Conservation (phyloP, 116 monocot species). For the Dioscorea cayenensis region DNA sequence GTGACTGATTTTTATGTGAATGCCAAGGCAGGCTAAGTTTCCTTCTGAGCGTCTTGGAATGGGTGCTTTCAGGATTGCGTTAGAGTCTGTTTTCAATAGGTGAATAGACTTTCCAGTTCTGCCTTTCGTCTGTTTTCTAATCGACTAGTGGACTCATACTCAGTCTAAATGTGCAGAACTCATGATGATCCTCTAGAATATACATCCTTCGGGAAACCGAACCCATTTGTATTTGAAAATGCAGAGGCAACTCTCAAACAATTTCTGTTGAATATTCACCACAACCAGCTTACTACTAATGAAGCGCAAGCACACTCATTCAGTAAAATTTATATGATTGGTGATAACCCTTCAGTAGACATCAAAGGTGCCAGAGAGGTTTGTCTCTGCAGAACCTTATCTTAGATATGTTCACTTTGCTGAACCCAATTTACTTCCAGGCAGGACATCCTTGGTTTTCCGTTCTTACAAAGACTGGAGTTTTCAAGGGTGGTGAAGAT, state of each 20-base stretch:
- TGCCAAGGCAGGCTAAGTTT: constrained; percentile 64
- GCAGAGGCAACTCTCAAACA: constrained; percentile 61
- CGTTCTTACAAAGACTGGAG: constrained; percentile 87
- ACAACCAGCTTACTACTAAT: constrained; percentile 5
- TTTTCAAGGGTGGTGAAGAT: constrained; percentile 72
- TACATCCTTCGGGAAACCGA: constrained; percentile 88
- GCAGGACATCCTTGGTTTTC: constrained; percentile 89
- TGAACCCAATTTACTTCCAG: constrained; percentile 27
- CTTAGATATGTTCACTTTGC: neutral
- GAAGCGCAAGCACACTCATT: constrained; percentile 20
- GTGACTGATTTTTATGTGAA: constrained; percentile 9
- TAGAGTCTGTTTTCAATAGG: constrained; percentile 86
- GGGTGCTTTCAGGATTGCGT: constrained; percentile 96
- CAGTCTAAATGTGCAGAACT: constrained; percentile 35
- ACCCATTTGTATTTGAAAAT: constrained; percentile 80
- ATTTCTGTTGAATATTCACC: constrained; percentile 23
- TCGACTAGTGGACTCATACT: constrained; percentile 11
- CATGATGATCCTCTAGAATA: constrained; percentile 49
- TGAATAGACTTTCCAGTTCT: constrained; percentile 13
- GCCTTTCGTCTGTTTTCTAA: constrained; percentile 3
- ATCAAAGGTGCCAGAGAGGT: constrained; percentile 91
- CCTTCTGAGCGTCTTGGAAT: constrained; percentile 91
- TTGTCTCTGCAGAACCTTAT: constrained; percentile 1
- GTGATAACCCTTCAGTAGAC: constrained; percentile 91
- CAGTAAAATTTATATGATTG: constrained; percentile 82